Base-by-base conservation (phyloP, 2,329 filamentous ascomycete genomes). In the Phyllosticta citribraziliensis region DNA sequence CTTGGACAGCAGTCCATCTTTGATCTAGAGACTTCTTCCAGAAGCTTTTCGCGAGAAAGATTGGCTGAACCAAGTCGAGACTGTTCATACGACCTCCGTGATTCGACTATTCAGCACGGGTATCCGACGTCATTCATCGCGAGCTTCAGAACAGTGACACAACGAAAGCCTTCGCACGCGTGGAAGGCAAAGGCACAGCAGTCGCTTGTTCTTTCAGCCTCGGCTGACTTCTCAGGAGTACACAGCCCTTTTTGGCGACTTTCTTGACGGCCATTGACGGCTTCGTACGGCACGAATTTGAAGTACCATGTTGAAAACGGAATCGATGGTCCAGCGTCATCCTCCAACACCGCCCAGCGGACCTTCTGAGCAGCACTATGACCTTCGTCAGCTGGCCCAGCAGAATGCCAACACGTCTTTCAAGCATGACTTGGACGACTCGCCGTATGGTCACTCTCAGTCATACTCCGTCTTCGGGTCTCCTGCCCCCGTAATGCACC, bases 311-410 rank as follows among this genome's bases (percentile, higher is more conserved):
- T 52, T 59, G 20, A 71, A 69, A 65, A 63, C 68, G 60, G 70
- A 71, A 63, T 69, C 67, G 60, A 66, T 73, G 63, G 60, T 72
- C 58, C 72, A 72, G 25, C 68, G 70, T 60, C 72, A 73, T n/a
- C 72, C 73, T 52, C 72, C 71, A 14, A 74, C 71, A 27, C 73
- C 72, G 60, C 72, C 72, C 33, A 68, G 64, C 63, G 64, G 65
- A 57, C 66, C 66, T 55, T 62, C 64, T 27, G 70, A 74, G 17
- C 68, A 71, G 30, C 70, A 72, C 25, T 71, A 72, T 57, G 72
- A 72, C 55, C 68, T 78, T 33, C 72, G 74, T 52, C 74, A 74
- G 58, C 67, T 79, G 64, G 74, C 73, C 54, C 72, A 75, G 66
- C 77, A 77, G 68, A 78, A 75, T 65, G 71, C 72, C 61, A 70